Conservation (phyloP, 2,329 filamentous ascomycete species). For the Elsinoe ampelina region DNA sequence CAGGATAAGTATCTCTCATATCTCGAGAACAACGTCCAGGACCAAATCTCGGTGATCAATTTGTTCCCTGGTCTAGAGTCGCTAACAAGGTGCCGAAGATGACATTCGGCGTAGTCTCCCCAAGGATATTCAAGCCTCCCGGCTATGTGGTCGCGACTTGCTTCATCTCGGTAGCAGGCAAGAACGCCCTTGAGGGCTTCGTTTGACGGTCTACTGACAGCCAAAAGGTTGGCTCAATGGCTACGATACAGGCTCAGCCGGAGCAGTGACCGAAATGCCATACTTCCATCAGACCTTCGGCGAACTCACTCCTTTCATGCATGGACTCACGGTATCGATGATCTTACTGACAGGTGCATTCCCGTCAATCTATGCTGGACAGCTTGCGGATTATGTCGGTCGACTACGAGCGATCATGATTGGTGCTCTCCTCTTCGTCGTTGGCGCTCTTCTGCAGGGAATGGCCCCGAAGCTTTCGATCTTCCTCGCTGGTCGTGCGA, state of each 20-base stretch:
- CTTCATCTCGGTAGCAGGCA: conserved; percentile 18
- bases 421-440: conserved; percentile 43
- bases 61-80: too few relatives aligned
- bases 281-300: conserved; percentile 44
- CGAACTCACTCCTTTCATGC: conserved; percentile 41
- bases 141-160: conserved; percentile 18
- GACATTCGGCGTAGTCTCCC: neutral
- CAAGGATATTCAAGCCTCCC: conserved; percentile 3
- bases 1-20: neutral
- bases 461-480: conserved; percentile 39
- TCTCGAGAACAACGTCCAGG: neutral
- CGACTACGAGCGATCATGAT: conserved; percentile 41
- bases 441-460: conserved; percentile 47
- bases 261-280: conserved; percentile 51
- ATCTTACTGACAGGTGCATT: conserved; percentile 49
- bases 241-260: conserved; percentile 47
- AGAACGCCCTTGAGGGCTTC: neutral
- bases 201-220: conserved; percentile 12
- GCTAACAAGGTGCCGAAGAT: neutral
- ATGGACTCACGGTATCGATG: conserved; percentile 50
- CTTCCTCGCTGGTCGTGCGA: conserved; percentile 46
- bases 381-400: conserved; percentile 47
- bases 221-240: conserved; percentile 17
- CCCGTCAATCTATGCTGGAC: conserved; percentile 48
- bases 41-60: too few relatives aligned